Base-by-base conservation (phyloP, 805 yeast genomes). In the Candida qinlingensis region DNA sequence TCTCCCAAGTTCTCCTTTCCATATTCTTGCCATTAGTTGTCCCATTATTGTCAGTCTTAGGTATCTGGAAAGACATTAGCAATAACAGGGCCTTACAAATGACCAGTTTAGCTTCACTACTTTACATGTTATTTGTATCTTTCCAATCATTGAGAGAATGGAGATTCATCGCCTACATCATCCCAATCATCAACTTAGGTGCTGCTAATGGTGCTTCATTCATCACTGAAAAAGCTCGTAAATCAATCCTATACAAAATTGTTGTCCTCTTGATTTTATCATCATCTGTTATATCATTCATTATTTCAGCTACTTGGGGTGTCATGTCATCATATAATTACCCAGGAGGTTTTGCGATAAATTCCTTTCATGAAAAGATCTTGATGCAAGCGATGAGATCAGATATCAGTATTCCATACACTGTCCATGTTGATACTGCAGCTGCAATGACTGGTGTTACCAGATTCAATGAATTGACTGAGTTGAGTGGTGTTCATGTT, bases 71-170 rank as follows among this genome's bases (percentile, higher is more conserved):
- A 35, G 72, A 66, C 43, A 65, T 69, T 28, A 60, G 62, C 12
- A 58, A 61, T 26, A 60, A 58, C 25, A 57, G 60, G 13, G 50
- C 65, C 1, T 57, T 79, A 36, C 73, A 77, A 38, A 65, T 81
- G 6, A 59, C 83, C 29, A 71, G 77, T 2, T 50, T 76, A 13
- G 70, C 88, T 1, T 68, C 85, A 0, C 39, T 82, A 1, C 44
- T 77, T 12, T 91, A 71, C 60, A 73, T 90, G n/a, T 52, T 70
- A 2, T 58, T 80, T 5, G 75, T 90, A 76, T 89, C 97, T 0
- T 63, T 83, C 45, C 94, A 87, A 64, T 90, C 94, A 3, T 97
- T 92, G 59, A 92, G 92, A 63, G 98, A 92, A 70, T 88, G 96
- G 96, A 77, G 97, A 57, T 92, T 92, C 60, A 80, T 92, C 38